Base-by-base conservation (phyloP, 305 asterid genomes). In the Solanum chacoense region DNA sequence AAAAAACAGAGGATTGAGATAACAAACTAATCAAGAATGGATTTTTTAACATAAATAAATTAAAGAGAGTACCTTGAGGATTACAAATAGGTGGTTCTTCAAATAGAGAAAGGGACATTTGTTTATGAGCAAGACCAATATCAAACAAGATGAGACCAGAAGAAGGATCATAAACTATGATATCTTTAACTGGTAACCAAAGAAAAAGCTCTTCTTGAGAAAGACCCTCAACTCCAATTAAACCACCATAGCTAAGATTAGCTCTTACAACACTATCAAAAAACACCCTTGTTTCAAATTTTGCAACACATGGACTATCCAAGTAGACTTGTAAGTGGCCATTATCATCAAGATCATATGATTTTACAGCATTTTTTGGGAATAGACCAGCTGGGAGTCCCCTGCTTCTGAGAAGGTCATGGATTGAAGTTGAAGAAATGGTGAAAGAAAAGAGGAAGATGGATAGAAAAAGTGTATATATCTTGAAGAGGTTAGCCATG, bases 171-270 rank as follows among this genome's bases (percentile, higher is more conserved):
- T 86, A 73, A 4, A 97, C 99, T 6, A 96, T 95, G 78, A 97
- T 97, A 24, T 93, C 99, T 89, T 94, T 97, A 9, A 97, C 98
- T 5, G 99, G 98, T 29, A 97, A 87, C 99, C 98, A 97, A n/a
- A 97, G 77, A 38, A 97, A 97, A 4, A 97, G 97, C 93, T 97
- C 99, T 75, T 96, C 96, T 83, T 97, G 98, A 32, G 97, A 93
- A 79, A 97, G 87, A 0, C 99, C 99, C 90, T 96, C 93, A 0
- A 97, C 94, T 10, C 98, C 98, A 31, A 89, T 96, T 74, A 97
- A 89, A 2, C 96, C 98, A 6, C 99, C 99, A 11, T 95, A 95
- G 90, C 95, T 95, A 4, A 97, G 94, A 72, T 97, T 97, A 6
- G 98, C 99, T 31, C 92, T 88, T 13, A 97, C 98, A 22, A 95